phyloP scores from a whole-genome alignment of 1,284 basidiomycete genomes.

The Clitocybe nebularis region DNA sequence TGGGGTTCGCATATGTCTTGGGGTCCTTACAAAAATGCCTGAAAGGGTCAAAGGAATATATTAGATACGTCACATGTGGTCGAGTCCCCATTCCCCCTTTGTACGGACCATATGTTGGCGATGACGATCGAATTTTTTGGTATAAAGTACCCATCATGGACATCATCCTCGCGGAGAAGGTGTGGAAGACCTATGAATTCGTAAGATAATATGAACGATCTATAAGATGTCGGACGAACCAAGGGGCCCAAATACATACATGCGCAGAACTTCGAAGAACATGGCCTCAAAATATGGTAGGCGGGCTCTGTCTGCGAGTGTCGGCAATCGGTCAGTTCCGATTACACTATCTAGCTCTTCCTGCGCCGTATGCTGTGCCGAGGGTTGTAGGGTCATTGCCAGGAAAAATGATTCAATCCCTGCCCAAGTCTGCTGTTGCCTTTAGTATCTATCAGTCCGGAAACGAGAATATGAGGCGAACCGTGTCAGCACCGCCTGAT shows the following conservation, averaged over 20 bases:
- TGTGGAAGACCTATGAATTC: slow-evolving; percentile 26
- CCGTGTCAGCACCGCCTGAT: neutral
- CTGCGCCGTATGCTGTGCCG: slow-evolving; percentile 30
- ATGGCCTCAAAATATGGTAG: slow-evolving; percentile 32
- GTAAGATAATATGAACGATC: neutral
- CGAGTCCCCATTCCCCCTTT: neutral
- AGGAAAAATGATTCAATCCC: slow-evolving; percentile 27
- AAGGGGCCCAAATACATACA: slow-evolving; percentile 14
- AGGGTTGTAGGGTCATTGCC: slow-evolving; percentile 29
- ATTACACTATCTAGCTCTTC: slow-evolving; percentile 32
- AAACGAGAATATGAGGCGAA: neutral
- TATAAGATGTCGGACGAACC: neutral
- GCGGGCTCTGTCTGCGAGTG: slow-evolving; percentile 25
- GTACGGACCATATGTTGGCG: slow-evolving; percentile 31
- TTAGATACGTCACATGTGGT: neutral
- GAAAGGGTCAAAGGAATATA: neutral
- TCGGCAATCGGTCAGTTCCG: slow-evolving; percentile 28
- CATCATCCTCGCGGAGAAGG: slow-evolving; percentile 20
- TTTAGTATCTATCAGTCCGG: too few species aligned
- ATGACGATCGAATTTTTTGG: slow-evolving; percentile 34
- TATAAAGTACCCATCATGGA: slow-evolving; percentile 34
- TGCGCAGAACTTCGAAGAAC: slow-evolving; percentile 31
- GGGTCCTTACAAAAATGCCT: slow-evolving; percentile 17
- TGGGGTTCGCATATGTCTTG: slow-evolving; percentile 12
- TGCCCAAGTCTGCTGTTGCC: slow-evolving; percentile 48